Percentiles rank a stretch among this genome's conserved stretches.
phyloP scores from a whole-genome alignment of 2,329 filamentous ascomycete species.

The Fusarium pseudonygamai region DNA sequence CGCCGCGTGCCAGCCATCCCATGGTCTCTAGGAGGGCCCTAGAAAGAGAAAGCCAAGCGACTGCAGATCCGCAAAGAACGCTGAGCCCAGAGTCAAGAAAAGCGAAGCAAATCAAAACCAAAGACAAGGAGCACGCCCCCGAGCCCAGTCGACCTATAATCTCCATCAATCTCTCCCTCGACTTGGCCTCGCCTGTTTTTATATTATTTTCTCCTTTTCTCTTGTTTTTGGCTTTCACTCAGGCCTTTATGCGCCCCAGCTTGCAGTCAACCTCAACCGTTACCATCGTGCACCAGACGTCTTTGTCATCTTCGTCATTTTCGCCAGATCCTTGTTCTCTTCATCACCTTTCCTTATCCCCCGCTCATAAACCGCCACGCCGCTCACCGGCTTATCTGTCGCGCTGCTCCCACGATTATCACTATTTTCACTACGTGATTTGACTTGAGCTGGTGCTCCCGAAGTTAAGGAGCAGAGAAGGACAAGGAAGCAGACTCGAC shows the following conservation, averaged over 20 bases:
- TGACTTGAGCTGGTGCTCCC: slow-evolving; percentile 1
- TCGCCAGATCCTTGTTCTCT: slow-evolving; percentile 34
- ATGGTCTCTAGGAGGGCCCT: slow-evolving; percentile 22
- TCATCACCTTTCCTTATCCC: slow-evolving; percentile 24
- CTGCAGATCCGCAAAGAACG: slow-evolving; percentile 34
- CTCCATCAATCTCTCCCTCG: slow-evolving; percentile 27
- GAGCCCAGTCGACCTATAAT: slow-evolving; percentile 10
- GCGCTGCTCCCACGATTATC: slow-evolving; percentile 13
- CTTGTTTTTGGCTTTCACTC: background rate
- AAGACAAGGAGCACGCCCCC: slow-evolving; percentile 35
- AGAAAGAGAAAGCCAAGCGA: slow-evolving; percentile 32
- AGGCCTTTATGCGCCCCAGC: background rate
- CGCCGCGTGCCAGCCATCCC: slow-evolving; percentile 39
- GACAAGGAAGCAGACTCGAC: background rate
- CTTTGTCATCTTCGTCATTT: slow-evolving; percentile 41
- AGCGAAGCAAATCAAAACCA: slow-evolving; percentile 34
- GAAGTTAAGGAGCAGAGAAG: slow-evolving; percentile 16
- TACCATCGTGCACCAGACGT: slow-evolving; percentile 22
- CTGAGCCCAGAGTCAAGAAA: slow-evolving; percentile 28
- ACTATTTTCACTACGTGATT: slow-evolving; percentile 9
- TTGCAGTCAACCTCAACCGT: slow-evolving; percentile 9
- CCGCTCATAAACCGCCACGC: slow-evolving; percentile 35
- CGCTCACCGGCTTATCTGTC: slow-evolving; percentile 18
- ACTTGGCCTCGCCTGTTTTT: slow-evolving; percentile 12
- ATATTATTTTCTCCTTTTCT: slow-evolving; percentile 6